Evolutionary conservation across 1,284 basidiomycete species (phyloP), one percentile per base, ranked within the genome.

Genomic region (Ganoderma multipileum): DNA sequence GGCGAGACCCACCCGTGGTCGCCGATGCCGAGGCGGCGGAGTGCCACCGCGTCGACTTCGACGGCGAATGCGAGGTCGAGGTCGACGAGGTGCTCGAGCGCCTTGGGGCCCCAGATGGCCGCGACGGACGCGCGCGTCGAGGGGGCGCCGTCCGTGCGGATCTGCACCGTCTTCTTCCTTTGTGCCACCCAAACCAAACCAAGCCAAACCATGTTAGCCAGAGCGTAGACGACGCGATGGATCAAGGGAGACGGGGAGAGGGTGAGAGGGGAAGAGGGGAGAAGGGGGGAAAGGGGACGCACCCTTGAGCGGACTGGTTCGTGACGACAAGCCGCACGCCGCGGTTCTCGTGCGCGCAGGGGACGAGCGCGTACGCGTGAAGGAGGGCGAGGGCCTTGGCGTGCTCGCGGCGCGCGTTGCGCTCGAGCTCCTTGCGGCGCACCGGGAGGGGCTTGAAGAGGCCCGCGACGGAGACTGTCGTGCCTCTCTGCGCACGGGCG

Each of bases 321-420:
- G 87, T 91, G 0, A 97, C 95, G 0, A 87, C 87, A 39, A 99
- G 81, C 44, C 95, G 84, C 6, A 97, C 91, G 0, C 92, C 84
- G 70, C 79, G 72, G 78, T 84, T 76, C 74, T 83, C 81, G 66
- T 81, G 75, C 59, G 86, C 81, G 75, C 92, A 90, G 11, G 95
- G 95, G 0, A 96, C 92, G 7, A 99, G 85, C 0, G 96, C 97
- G 79, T 99, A 99, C 0, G 95, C 95, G 65, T 92, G 92, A 52
- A 99, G 80, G 11, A 98, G 83, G 11, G 87, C 85, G 44, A 98
- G 81, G 0, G 94, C 92, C 76, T 98, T 98, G 3, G 89, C 89
- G 77, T 93, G 97, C 76, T 99, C 97, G 54, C 96, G 89, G 79
- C 98, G 99, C 5, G 87, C 84, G 72, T 97, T 97, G 67, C 95